These are phyloP conservation scores for Acarospora socialis DNA, from an alignment of 2,329 filamentous ascomycete species.

Conservation along the genomic window DNA sequence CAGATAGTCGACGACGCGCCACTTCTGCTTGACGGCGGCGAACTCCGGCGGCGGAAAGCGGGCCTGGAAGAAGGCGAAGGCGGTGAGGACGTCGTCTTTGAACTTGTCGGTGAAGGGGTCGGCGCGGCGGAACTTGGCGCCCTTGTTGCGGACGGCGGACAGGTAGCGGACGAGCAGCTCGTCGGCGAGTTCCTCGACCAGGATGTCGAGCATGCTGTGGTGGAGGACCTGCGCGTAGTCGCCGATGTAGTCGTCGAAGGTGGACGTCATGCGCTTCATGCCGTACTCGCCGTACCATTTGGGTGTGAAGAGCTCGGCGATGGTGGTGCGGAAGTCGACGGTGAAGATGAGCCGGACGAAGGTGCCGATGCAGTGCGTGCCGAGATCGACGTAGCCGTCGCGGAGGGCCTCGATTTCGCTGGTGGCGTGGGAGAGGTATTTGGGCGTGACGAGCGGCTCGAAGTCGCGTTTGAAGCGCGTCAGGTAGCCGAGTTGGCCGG, in stretches of 20 bases:
- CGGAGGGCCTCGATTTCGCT: conserved; percentile 60
- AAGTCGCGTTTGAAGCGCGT: conserved; percentile 75
- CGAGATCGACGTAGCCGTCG: conserved; percentile 88
- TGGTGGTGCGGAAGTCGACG: conserved; percentile 72
- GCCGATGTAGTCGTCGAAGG: conserved; percentile 84
- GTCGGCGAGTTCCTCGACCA: conserved; percentile 85
- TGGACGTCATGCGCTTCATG: conserved; percentile 88
- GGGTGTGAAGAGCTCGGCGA: conserved; percentile 80
- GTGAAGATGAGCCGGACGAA: conserved; percentile 80
- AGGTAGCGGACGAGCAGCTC: conserved; percentile 82
- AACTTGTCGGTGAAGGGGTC: conserved; percentile 90
- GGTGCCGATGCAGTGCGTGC: conserved; percentile 77
- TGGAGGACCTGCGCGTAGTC: conserved; percentile 80
- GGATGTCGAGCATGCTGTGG: conserved; percentile 74
- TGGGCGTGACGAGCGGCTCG: conserved; percentile 62
- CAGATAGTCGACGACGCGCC: conserved; percentile 80
- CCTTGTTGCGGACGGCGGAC: conserved; percentile 70
- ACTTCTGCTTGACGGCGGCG: conserved; percentile 70
- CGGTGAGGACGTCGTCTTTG: conserved; percentile 79
- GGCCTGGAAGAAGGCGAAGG: conserved; percentile 74
- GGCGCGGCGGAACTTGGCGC: conserved; percentile 69
- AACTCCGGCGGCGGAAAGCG: conserved; percentile 58
- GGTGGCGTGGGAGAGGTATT: conserved; percentile 59
- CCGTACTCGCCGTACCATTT: conserved; percentile 76
- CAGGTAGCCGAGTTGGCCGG: conserved; percentile 64